Evolutionary conservation across 805 yeast genomes (phyloP), one percentile per base, ranked within the genome.

Genomic region (fission yeast (Schizosaccharomyces pombe)): DNA sequence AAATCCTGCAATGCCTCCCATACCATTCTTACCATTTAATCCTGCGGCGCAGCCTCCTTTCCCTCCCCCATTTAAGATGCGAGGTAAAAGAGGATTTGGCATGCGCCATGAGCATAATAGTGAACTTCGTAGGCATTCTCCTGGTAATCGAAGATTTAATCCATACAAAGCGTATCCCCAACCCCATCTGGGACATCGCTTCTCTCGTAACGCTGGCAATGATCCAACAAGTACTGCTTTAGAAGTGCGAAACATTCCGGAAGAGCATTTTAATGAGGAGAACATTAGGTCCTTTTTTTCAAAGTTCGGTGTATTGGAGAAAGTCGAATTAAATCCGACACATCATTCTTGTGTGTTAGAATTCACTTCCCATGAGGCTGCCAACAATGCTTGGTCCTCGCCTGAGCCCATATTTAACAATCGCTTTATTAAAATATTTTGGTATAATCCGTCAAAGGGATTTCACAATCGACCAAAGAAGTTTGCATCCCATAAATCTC

Each of bases 351-450:
- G 73, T 2, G 70, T 66, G 56, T 52, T 73, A n/a, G 71, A 67
- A 52, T 73, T 63, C 57, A 61, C 57, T 5, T 60, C 62, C 14
- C 70, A 67, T 49, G 67, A 63, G 29, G 59, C 63, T 57, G 77
- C 77, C 2, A 62, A 60, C 8, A 63, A 59, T 5, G 77, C 77
- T 1, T 73, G 73, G 69, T 52, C 60, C 4, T 64, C 67, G 30
- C 73, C 76, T 0, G 65, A 62, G 2, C 72, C 76, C 4, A 67
- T 74, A 14, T 73, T 73, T 57, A 69, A 67, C 54, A 74, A 74
- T 64, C 68, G 77, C 54, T 72, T 73, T 57, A 68, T 74, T 57
- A 73, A 73, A 60, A 68, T 73, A 40, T 72, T 62, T 60, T 74
- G 72, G 70, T 57, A 59, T 9, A 54, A 56, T 47, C 58, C 60